These are phyloP conservation scores for Ormosia emarginata DNA, from an alignment of 306 rosid species.

Conservation along the genomic window DNA sequence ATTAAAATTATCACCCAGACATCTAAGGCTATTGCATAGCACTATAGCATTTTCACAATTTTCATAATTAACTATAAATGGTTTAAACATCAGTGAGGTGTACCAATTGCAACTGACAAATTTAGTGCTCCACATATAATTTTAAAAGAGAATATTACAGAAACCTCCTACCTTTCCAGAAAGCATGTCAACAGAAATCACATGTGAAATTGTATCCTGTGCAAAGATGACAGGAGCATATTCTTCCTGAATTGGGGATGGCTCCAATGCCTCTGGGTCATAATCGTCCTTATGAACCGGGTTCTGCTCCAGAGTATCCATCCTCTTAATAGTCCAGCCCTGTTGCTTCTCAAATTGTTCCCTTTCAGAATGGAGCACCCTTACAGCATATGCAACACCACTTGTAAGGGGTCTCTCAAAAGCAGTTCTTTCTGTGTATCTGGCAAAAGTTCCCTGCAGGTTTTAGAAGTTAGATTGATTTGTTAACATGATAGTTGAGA, in stretches of 20 bases:
- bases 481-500: not conserved
- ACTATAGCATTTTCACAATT: not conserved
- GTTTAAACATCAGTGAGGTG: not conserved
- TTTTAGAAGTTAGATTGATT: conserved; percentile 37
- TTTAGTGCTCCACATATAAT: not conserved
- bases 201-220: conserved; percentile 65
- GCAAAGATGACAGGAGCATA: conserved; percentile 86
- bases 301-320: conserved; percentile 61
- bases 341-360: conserved; percentile 83
- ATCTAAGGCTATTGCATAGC: not conserved
- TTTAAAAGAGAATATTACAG: conserved; percentile 9
- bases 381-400: conserved; percentile 80
- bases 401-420: conserved; percentile 83
- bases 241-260: conserved; percentile 60
- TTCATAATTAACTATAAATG: not conserved
- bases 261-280: conserved; percentile 52
- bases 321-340: conserved; percentile 82
- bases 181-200: conserved; percentile 65
- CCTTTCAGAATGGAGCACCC: conserved; percentile 75
- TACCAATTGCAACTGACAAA: not conserved
- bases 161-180: conserved; percentile 54
- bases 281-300: conserved; percentile 57
- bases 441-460: conserved; percentile 61
- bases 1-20: not conserved
- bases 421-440: conserved; percentile 75